Evolutionary conservation across 495 filamentous ascomycete genomes (phyloP).

Genomic region (Hyaloscypha bicolor): DNA sequence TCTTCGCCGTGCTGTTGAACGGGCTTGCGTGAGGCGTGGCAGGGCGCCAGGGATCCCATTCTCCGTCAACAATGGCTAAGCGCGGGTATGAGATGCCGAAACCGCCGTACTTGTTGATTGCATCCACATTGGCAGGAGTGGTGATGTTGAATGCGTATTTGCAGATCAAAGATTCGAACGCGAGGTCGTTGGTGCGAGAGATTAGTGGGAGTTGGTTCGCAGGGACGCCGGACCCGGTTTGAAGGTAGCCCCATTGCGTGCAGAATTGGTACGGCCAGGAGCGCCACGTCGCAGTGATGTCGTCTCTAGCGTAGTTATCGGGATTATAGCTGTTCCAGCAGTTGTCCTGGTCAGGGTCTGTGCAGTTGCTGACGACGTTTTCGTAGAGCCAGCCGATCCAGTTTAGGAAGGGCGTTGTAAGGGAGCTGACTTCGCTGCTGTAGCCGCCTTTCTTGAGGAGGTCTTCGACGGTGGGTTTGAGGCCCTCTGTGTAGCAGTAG

Average conservation of each 20-base stretch:
- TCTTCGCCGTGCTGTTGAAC: constrained; percentile 44
- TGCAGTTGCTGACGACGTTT: constrained; percentile 41
- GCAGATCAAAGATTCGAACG: constrained; percentile 58
- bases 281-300: constrained; percentile 51
- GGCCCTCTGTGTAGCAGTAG: constrained; percentile 45
- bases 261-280: constrained; percentile 62
- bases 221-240: constrained; percentile 66
- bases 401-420: constrained; percentile 63
- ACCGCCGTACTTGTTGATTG: constrained; percentile 72
- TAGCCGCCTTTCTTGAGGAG: constrained; percentile 61
- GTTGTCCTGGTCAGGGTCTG: constrained; percentile 46
- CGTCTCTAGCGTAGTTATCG: constrained; percentile 52
- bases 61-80: constrained; percentile 68
- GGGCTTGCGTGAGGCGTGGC: constrained; percentile 59
- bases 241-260: constrained; percentile 69
- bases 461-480: constrained; percentile 44
- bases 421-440: constrained; percentile 41
- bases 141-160: constrained; percentile 64
- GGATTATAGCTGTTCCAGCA: constrained; percentile 55
- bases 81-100: constrained; percentile 64
- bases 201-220: constrained; percentile 59
- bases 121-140: constrained; percentile 51
- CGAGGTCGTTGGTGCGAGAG: constrained; percentile 61
- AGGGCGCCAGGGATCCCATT: constrained; percentile 70
- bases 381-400: constrained; percentile 62